Percentiles rank a stretch among this genome's conserved stretches.
Evolutionary conservation across 805 yeast species (phyloP).

Genomic region (Candida tibetensis): DNA sequence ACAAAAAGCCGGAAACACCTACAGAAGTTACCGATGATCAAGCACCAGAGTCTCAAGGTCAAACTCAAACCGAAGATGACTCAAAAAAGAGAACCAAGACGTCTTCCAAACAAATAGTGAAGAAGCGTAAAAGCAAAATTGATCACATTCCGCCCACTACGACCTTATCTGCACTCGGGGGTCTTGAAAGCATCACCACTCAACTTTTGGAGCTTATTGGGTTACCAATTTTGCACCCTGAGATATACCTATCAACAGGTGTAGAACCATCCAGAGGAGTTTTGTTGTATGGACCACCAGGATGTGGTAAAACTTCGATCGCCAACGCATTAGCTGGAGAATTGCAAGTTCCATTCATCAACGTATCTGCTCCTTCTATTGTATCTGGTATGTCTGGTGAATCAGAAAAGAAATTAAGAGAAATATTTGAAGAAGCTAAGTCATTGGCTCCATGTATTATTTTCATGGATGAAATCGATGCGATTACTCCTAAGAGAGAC

Average conservation of each 20-base stretch:
- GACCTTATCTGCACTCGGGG: slow-evolving; percentile 77
- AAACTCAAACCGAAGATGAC: slow-evolving; percentile 18
- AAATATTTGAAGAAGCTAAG: slow-evolving; percentile 90
- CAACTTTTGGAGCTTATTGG: slow-evolving; percentile 90
- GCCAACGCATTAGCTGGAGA: slow-evolving; percentile 97
- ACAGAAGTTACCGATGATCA: neutral
- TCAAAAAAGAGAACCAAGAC: slow-evolving; percentile 55
- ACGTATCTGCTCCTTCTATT: slow-evolving; percentile 90
- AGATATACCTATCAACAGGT: slow-evolving; percentile 81
- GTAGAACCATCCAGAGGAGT: slow-evolving; percentile 96
- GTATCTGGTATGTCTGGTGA: slow-evolving; percentile 99
- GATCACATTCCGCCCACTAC: slow-evolving; percentile 70
- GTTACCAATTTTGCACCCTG: slow-evolving; percentile 90
- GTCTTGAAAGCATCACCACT: slow-evolving; percentile 79
- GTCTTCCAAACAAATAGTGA: slow-evolving; percentile 26
- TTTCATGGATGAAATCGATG: slow-evolving; percentile 96
- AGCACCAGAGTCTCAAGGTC: slow-evolving; percentile 1
- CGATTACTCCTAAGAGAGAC: slow-evolving; percentile 96
- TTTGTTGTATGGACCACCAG: slow-evolving; percentile 95
- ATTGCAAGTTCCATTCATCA: slow-evolving; percentile 86
- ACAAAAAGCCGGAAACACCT: slow-evolving; percentile 10
- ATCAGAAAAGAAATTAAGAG: slow-evolving; percentile 90
- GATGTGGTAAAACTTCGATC: slow-evolving; percentile 96
- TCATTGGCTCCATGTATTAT: slow-evolving; percentile 86
- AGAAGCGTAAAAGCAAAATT: slow-evolving; percentile 38